Base-by-base conservation (phyloP, 2,329 filamentous ascomycete species). In the Penicillium sp. region DNA sequence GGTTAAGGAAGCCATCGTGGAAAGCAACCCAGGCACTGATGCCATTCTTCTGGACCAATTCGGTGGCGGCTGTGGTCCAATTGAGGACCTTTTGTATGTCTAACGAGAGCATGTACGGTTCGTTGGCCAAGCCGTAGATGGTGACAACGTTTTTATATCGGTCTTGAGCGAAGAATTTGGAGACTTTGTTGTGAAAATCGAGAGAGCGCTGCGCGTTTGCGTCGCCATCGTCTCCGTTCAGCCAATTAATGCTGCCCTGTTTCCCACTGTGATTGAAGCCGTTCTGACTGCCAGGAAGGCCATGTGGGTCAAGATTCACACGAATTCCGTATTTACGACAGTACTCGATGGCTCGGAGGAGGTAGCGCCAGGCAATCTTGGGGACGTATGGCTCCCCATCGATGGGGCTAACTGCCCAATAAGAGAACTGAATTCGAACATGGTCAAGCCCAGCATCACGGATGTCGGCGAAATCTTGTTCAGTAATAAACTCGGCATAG, bases 221-320 rank as follows among this genome's bases (percentile, higher is more conserved):
- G 1, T 85, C 82, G 11, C 95, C 94, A 71, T 97, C 84, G 0
- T 91, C 90, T n/a, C 95, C 95, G 70, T 95, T 95, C 45, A 98
- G 81, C 95, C 95, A 99, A 29, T 87, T 85, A 66, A 98, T 94
- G 1, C 79, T 64, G 1, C 95, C 94, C 74, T 91, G 89, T 9
- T 88, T 87, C 0, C 95, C 95, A 69, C 91, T 96, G 77, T 99
- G 95, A 71, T 97, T 97, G 94, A 94, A 98, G 2, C 95, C 95
- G 71, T 99, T 99, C 73, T 98, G 95, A 64, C 91, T 94, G 0
- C 95, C 95, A 0, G 94, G 94, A 0, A 95, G 83, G n/a, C 86
- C 93, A 78, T 99, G 95, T 5, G 97, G 81, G 75, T 99, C 95
- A 4, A 99, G 86, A 66, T 98, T 98, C 46, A 99, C 88, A 2